phyloP scores from a whole-genome alignment of 306 rosid species.

The Castanea mollissima region DNA sequence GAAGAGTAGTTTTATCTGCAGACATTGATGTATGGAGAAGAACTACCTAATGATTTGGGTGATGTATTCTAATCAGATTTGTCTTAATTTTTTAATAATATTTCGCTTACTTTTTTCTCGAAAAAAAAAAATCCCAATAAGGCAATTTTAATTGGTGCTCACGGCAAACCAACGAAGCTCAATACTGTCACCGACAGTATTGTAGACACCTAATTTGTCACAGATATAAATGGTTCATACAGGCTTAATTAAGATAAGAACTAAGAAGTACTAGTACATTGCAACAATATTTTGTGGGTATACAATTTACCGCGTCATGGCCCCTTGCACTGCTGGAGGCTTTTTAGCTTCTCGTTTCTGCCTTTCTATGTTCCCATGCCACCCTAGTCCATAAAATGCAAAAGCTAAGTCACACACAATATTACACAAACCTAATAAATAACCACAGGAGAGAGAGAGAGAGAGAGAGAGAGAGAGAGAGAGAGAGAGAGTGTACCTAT shows the following conservation, averaged over 20 bases:
- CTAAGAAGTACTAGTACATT: not conserved
- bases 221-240: too few species aligned
- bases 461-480: not conserved
- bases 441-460: not conserved
- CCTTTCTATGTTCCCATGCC: conserved; percentile 53
- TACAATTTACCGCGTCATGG: conserved; percentile 23
- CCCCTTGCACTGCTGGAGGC: conserved; percentile 18
- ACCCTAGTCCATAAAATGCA: conserved; percentile 24
- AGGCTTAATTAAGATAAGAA: too few species aligned
- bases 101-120: too few species aligned
- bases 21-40: too few species aligned
- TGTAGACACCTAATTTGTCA: too few species aligned
- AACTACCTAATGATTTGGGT: too few species aligned
- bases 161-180: not conserved
- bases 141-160: not conserved
- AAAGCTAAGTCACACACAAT: not conserved
- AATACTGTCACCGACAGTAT: too few species aligned
- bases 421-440: not conserved
- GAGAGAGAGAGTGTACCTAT: conserved; percentile 19
- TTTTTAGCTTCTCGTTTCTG: conserved; percentile 31
- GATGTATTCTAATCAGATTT: too few species aligned
- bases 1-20: too few species aligned
- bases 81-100: too few species aligned
- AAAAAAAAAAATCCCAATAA: too few species aligned
- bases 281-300: not conserved